A percentile compares a stretch with the other conserved stretches of the same genome.
phyloP scores from a whole-genome alignment of 371 early-diverging fungal species.

The Basidiobolus meristosporus region DNA sequence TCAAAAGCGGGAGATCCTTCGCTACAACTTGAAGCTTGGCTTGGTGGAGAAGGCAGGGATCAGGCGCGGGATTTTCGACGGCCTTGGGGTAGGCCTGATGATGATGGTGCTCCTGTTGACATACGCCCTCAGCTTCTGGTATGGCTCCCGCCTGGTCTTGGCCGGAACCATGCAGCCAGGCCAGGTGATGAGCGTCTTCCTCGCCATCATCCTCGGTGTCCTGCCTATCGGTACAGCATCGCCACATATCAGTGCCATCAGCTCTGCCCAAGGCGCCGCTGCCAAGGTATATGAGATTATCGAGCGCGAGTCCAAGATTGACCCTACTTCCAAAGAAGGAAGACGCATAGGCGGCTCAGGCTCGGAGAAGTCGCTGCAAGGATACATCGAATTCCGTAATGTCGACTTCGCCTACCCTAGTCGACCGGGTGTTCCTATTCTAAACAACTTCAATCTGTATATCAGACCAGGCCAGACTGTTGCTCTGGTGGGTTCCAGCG shows the following conservation, averaged over 20 bases:
- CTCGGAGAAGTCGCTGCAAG: constrained; percentile 20
- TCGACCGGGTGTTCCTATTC: constrained; percentile 45
- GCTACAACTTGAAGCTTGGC: constrained; percentile 30
- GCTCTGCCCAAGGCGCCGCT: constrained; percentile 39
- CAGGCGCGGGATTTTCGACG: constrained; percentile 21
- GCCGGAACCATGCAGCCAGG: constrained; percentile 14
- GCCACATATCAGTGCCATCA: constrained; percentile 33
- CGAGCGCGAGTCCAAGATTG: constrained; percentile 50
- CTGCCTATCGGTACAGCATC: constrained; percentile 22
- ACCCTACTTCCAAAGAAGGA: constrained; percentile 30
- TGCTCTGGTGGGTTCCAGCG: constrained; percentile 65
- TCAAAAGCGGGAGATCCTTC: constrained; percentile 36
- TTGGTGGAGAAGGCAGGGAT: constrained; percentile 30
- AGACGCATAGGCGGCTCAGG: too few relatives aligned
- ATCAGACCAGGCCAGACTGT: constrained; percentile 55
- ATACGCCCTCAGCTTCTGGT: constrained; percentile 46
- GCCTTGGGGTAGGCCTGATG: constrained; percentile 26
- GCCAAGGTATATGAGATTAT: constrained; percentile 47
- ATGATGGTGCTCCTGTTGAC: constrained; percentile 20
- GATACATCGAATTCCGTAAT: constrained; percentile 45
- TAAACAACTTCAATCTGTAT: constrained; percentile 30
- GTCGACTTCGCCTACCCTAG: constrained; percentile 58
- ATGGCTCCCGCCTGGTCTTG: constrained; percentile 22
- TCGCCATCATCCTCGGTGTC: constrained; percentile 24
- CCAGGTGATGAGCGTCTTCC: constrained; percentile 23